Conservation (phyloP, 495 filamentous ascomycete species). For the Xylaria flabelliformis region DNA sequence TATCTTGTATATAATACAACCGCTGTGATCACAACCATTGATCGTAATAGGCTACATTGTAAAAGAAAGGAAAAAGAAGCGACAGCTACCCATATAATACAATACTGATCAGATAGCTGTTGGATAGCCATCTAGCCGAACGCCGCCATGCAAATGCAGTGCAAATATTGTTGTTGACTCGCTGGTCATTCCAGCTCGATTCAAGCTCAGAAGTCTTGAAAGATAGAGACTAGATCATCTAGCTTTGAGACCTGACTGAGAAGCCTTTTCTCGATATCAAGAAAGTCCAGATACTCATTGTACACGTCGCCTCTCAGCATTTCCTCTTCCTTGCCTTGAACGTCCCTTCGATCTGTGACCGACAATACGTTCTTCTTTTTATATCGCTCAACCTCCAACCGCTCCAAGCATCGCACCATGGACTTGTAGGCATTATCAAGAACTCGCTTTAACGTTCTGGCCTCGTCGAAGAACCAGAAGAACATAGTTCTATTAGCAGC, state of each 20-base stretch:
- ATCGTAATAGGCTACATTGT: conserved; percentile 1
- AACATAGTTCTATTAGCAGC: conserved; percentile 81
- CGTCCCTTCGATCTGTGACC: conserved; percentile 80
- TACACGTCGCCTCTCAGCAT: conserved; percentile 72
- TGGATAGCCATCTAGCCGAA: conserved; percentile 29
- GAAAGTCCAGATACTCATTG: conserved; percentile 70
- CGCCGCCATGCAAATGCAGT: conserved; percentile 43
- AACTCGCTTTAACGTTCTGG: conserved; percentile 67
- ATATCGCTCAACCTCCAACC: conserved; percentile 71
- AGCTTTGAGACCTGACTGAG: conserved; percentile 76
- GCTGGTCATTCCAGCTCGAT: conserved; percentile 10
- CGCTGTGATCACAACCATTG: background rate
- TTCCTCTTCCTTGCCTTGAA: conserved; percentile 79
- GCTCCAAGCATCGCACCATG: conserved; percentile 85
- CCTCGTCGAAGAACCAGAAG: conserved; percentile 86
- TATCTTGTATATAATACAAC: conserved; percentile 14
- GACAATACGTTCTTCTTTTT: conserved; percentile 71
- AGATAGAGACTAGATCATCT: conserved; percentile 82
- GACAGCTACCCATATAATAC: conserved; percentile 28
- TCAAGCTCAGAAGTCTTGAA: conserved; percentile 75
- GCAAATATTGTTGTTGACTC: conserved; percentile 25
- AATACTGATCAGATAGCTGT: conserved; percentile 30
- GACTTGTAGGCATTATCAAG: conserved; percentile 82
- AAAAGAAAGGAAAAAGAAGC: background rate
- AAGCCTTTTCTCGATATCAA: conserved; percentile 73